phyloP scores from a whole-genome alignment of 2,329 filamentous ascomycete species.

The Pyricularia grisea region DNA sequence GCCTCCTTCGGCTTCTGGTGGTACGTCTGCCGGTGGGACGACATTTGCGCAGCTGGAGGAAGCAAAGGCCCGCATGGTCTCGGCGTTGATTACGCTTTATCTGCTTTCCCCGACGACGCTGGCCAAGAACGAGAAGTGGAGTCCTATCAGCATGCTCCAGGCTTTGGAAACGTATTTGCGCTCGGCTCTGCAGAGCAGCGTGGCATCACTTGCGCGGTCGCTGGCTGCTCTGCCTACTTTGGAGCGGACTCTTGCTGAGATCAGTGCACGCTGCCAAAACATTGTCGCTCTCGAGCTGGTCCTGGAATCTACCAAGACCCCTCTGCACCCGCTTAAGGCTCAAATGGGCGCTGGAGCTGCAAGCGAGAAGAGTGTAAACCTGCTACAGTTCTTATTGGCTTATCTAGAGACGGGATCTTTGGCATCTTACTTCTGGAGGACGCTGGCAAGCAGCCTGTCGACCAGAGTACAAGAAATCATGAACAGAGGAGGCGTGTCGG shows the following conservation, averaged over 20 bases:
- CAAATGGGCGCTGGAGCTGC: constrained; percentile 8
- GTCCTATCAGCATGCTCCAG: constrained; percentile 63
- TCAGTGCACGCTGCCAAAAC: constrained; percentile 79
- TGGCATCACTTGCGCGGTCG: constrained; percentile 64
- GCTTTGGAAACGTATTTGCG: constrained; percentile 76
- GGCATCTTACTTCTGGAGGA: constrained; percentile 88
- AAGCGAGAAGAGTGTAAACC: constrained; percentile 29
- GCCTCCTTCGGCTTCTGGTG: constrained; percentile 25
- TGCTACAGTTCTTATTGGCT: constrained; percentile 64
- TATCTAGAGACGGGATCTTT: constrained; percentile 82
- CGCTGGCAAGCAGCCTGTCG: constrained; percentile 68
- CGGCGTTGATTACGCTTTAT: constrained; percentile 69
- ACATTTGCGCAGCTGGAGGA: constrained; percentile 63
- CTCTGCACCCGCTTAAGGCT: constrained; percentile 55
- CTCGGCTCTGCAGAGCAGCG: constrained; percentile 67
- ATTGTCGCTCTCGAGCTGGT: constrained; percentile 80
- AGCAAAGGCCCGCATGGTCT: constrained; percentile 61
- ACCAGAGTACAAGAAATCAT: constrained; percentile 77
- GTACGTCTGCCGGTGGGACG: constrained; percentile 14
- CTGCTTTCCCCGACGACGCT: constrained; percentile 62
- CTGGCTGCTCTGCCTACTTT: constrained; percentile 73
- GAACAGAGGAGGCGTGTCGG: constrained; percentile 71
- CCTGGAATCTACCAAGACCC: constrained; percentile 58
- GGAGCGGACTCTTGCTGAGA: constrained; percentile 72
- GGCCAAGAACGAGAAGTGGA: constrained; percentile 43